Conservation (phyloP, 148 eudicot genomes). For the Spergularia marina region DNA sequence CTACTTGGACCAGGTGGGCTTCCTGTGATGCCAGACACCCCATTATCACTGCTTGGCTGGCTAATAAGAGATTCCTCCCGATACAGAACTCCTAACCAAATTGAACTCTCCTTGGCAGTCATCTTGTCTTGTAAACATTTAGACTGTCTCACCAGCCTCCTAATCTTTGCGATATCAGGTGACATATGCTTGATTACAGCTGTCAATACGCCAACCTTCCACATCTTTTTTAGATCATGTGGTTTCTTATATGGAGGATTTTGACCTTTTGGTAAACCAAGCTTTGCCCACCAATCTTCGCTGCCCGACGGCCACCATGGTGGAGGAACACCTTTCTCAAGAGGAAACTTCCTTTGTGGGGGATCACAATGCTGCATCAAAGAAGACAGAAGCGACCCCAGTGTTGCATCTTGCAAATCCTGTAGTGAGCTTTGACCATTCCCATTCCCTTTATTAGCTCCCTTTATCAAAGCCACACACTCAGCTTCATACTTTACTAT, state of each 20-base stretch:
- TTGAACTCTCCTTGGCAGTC: constrained; percentile 96
- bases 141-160: constrained; percentile 73
- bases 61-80: constrained; percentile 59
- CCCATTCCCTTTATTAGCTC: constrained; percentile 43
- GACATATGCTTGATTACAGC: constrained; percentile 97
- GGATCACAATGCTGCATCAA: constrained; percentile 95
- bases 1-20: constrained; percentile 39
- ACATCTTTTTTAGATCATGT: constrained; percentile 94
- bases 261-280: constrained; percentile 66
- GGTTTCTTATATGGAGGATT: constrained; percentile 90
- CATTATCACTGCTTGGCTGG: constrained; percentile 73
- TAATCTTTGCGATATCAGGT: constrained; percentile 82
- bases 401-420: constrained; percentile 91
- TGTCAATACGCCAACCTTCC: constrained; percentile 94
- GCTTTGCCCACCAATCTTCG: constrained; percentile 82
- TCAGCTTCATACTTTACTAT: constrained; percentile 72
- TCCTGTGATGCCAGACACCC: constrained; percentile 60
- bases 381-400: constrained; percentile 90
- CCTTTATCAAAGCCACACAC: constrained; percentile 44
- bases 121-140: constrained; percentile 96
- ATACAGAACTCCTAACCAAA: constrained; percentile 86
- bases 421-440: constrained; percentile 57
- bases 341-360: constrained; percentile 85
- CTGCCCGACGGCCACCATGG: constrained; percentile 94
- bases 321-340: constrained; percentile 77